Base-by-base conservation (phyloP, 441 rosid genomes). In the Croton setiger region DNA sequence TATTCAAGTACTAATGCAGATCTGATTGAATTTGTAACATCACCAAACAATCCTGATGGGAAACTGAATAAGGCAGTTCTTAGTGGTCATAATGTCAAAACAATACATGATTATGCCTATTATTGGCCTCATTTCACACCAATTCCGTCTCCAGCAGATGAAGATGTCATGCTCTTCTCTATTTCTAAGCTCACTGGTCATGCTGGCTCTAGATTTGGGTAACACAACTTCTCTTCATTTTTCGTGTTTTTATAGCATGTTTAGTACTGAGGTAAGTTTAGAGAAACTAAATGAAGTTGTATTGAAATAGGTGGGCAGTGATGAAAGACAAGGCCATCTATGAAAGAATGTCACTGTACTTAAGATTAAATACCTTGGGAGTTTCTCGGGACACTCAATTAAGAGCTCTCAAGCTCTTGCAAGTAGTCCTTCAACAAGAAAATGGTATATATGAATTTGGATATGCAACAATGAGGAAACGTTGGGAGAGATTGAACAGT, bases 41-140 rank as follows among this genome's bases (percentile, higher is more conserved):
- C 92, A 53, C 93, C 96, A 0, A 86, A 88, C 76, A 90, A 90
- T 77, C 93, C 93, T 15, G 89, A 88, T 66, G 96, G 93, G 2
- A 72, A 74, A 49, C 41, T 79, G 57, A 84, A 84, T 20, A 71
- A 71, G 67, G 80, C 87, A 3, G 74, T 87, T 77, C 78, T 91
- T 64, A 45, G 74, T 1, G 92, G 86, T 35, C 71, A 86, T 2
- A 60, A 79, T 69, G 86, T 70, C 18, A 87, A 80, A 81, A 43
- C 71, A 59, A 71, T 90, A 1, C 55, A 87, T 68, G 94, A 87
- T 72, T 75, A 63, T 39, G 94, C 97, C 1, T 90, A 90, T 45
- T 87, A 84, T 49, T 85, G 94, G 97, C 97, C 91, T 7, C 84
- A 84, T 72, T 90, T 76, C 66, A 79, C 97, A 12, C 74, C 86